These are phyloP conservation scores for Penicillium sp. DNA, from an alignment of 2,329 filamentous ascomycete genomes.

Conservation along the genomic window DNA sequence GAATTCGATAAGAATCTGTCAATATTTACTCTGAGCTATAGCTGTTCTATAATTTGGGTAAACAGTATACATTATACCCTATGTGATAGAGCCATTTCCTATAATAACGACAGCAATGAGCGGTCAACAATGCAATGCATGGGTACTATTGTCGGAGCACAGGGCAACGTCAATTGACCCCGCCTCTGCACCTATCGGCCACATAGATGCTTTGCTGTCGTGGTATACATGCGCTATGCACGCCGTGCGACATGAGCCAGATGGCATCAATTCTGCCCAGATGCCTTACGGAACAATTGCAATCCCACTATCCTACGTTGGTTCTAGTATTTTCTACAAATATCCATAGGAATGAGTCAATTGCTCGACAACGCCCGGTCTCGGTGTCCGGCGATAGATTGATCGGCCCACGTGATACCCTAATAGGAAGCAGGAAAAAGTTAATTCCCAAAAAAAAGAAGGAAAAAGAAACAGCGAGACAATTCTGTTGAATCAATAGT, in stretches of 20 bases:
- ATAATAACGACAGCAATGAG: neutral
- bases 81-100: neutral
- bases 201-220: neutral
- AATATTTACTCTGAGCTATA: neutral
- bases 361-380: neutral
- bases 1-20: neutral
- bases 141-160: neutral
- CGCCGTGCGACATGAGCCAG: neutral
- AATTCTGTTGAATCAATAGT: neutral
- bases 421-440: conserved; percentile 8
- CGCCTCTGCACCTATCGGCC: neutral
- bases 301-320: neutral
- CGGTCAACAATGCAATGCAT: neutral
- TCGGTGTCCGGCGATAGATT: conserved; percentile 8
- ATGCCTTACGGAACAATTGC: neutral
- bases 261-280: neutral
- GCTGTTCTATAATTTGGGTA: neutral
- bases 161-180: conserved; percentile 7
- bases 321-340: neutral
- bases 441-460: neutral
- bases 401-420: conserved; percentile 14
- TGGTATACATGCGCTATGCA: neutral
- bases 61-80: neutral
- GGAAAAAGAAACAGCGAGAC: neutral
- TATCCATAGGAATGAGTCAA: neutral